Evolutionary conservation across 306 rosid genomes (phyloP).

Genomic region (Quercus aquifolioides): DNA sequence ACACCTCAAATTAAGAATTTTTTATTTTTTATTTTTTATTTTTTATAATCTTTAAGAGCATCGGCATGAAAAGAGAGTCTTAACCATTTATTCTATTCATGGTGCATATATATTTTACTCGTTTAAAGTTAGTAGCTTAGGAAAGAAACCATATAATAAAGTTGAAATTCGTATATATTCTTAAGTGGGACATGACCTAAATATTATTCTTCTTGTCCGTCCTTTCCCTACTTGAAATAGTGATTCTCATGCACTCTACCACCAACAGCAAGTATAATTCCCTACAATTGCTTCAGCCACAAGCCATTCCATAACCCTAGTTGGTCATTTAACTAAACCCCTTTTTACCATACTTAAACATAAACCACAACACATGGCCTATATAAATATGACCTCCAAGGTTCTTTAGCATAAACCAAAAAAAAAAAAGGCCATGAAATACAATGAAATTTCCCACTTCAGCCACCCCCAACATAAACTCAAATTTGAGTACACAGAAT

Average conservation of each 20-base stretch:
- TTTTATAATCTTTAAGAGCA: no score
- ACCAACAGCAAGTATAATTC: slow-evolving; percentile 20
- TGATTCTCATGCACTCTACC: slow-evolving; percentile 45
- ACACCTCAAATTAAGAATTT: no score
- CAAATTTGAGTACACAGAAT: slow-evolving; percentile 62
- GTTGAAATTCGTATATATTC: slow-evolving; percentile 43
- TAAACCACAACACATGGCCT: neutral
- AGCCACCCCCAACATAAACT: slow-evolving; percentile 85
- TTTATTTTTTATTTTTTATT: no score
- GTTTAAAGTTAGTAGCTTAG: slow-evolving; percentile 11
- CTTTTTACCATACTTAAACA: neutral
- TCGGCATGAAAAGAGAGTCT: neutral
- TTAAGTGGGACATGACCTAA: slow-evolving; percentile 36
- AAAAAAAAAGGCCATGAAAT: slow-evolving; percentile 46
- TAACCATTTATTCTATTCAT: neutral
- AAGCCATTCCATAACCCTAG: slow-evolving; percentile 39
- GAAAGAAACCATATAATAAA: slow-evolving; percentile 17
- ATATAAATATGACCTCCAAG: slow-evolving; percentile 17
- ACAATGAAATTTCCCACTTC: slow-evolving; percentile 76
- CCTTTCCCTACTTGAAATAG: slow-evolving; percentile 45
- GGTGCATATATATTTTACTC: neutral
- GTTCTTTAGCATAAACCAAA: neutral
- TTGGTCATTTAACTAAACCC: neutral
- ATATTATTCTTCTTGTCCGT: slow-evolving; percentile 34
- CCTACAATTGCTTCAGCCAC: slow-evolving; percentile 36